Evolutionary conservation across 371 early-diverging fungal genomes (phyloP).

Genomic region (Circinella umbellata): DNA sequence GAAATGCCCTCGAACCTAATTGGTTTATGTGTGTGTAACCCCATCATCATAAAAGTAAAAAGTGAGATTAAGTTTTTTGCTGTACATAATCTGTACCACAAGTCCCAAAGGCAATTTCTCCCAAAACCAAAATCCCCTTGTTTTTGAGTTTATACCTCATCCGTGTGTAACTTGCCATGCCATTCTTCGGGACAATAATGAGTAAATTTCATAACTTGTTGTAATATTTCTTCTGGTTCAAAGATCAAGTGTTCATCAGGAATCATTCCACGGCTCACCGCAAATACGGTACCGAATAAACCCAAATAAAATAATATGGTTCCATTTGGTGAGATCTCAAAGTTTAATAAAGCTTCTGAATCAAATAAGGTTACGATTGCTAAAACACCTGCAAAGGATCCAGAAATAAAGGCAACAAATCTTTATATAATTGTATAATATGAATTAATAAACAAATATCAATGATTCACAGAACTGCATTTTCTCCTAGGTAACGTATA

Average conservation of each 20-base stretch:
- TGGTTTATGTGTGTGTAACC: background rate
- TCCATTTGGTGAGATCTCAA: conserved; percentile 87
- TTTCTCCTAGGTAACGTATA: no score
- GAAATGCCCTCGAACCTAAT: conserved; percentile 82
- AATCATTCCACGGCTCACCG: conserved; percentile 82
- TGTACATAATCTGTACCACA: background rate
- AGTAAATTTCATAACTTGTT: conserved; percentile 81
- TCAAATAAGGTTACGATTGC: conserved; percentile 83
- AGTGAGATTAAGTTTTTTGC: background rate
- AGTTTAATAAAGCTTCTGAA: conserved; percentile 83
- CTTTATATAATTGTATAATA: conserved; percentile 35
- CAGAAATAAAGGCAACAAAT: conserved; percentile 89
- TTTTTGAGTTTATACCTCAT: conserved; percentile 53
- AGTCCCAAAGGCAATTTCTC: no score
- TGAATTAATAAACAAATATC: no score
- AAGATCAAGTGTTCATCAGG: conserved; percentile 81
- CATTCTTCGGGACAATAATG: conserved; percentile 93
- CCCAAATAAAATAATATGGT: conserved; percentile 93
- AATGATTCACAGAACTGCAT: no score
- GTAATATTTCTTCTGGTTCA: conserved; percentile 80
- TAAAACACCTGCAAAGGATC: conserved; percentile 88
- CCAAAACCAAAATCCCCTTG: no score
- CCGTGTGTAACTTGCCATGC: conserved; percentile 84
- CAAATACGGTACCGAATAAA: conserved; percentile 85
- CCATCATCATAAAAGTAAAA: background rate